Percentiles rank a stretch among this genome's conserved stretches.
Evolutionary conservation across 306 rosid genomes (phyloP).

Genomic region (Trichosanthes truncata): DNA sequence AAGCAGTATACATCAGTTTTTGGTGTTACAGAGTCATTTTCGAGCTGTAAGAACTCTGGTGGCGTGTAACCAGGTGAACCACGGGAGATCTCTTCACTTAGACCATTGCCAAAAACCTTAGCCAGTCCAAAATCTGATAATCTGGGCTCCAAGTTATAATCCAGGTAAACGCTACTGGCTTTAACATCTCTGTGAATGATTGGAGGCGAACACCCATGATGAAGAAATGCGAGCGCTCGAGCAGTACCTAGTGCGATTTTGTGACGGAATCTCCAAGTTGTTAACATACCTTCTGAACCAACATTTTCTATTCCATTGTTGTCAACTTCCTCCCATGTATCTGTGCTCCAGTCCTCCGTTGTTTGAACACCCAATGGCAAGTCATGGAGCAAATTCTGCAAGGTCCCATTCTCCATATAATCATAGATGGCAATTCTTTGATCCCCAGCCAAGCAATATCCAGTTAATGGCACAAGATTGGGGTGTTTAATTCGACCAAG

Average conservation of each 20-base stretch:
- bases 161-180: constrained; percentile 91
- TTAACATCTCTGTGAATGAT: constrained; percentile 85
- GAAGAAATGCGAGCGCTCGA: constrained; percentile 86
- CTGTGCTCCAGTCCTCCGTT: constrained; percentile 94
- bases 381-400: constrained; percentile 91
- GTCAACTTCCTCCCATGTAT: constrained; percentile 77
- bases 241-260: constrained; percentile 90
- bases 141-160: constrained; percentile 81
- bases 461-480: constrained; percentile 88
- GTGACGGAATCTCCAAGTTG: constrained; percentile 89
- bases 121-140: constrained; percentile 93
- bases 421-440: constrained; percentile 94
- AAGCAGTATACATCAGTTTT: constrained; percentile 93
- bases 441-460: constrained; percentile 97
- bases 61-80: constrained; percentile 81
- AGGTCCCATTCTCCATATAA: constrained; percentile 96
- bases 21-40: constrained; percentile 55
- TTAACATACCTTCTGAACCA: constrained; percentile 70
- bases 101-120: constrained; percentile 67
- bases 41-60: constrained; percentile 64
- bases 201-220: constrained; percentile 98
- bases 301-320: constrained; percentile 56
- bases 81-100: constrained; percentile 67
- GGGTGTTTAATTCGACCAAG: constrained; percentile 98
- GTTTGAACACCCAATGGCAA: constrained; percentile 84